A percentile compares a stretch with the other conserved stretches of the same genome.
Conservation (phyloP, 495 filamentous ascomycete species). For the Aspergillus ostianus region DNA sequence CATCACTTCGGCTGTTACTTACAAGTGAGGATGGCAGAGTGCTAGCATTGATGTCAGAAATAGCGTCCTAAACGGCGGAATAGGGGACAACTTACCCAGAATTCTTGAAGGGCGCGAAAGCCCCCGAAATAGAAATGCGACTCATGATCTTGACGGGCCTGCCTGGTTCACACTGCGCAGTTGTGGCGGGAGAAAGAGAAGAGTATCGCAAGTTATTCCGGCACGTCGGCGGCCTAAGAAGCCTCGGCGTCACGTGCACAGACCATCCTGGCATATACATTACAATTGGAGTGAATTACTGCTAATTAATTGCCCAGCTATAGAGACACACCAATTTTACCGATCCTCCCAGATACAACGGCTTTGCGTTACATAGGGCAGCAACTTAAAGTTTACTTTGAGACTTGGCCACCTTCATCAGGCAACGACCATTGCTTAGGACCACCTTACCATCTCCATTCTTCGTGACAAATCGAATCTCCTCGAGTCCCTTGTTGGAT, state of each 20-base stretch:
- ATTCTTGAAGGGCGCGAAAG: neutral
- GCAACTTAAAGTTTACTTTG: slow-evolving; percentile 62
- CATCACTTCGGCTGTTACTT: neutral
- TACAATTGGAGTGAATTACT: neutral
- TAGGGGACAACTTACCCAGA: neutral
- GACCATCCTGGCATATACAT: neutral
- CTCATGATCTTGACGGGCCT: neutral
- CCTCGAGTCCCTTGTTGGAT: slow-evolving; percentile 66
- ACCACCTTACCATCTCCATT: slow-evolving; percentile 71
- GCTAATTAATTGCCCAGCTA: too few species aligned
- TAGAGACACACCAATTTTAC: neutral
- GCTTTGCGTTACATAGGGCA: neutral
- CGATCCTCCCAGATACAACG: neutral
- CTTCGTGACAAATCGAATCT: slow-evolving; percentile 72
- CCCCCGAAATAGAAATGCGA: neutral
- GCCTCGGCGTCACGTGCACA: neutral
- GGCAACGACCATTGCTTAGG: slow-evolving; percentile 76
- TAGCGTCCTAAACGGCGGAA: neutral
- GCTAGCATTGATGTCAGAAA: neutral
- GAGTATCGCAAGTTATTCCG: neutral
- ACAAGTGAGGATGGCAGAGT: neutral
- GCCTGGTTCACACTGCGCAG: neutral
- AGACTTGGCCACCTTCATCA: slow-evolving; percentile 61
- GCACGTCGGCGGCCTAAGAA: too few species aligned
- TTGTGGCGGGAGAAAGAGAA: neutral